These are phyloP conservation scores for Neoscytalidium dimidiatum DNA, from an alignment of 2,329 filamentous ascomycete species.

Conservation along the genomic window DNA sequence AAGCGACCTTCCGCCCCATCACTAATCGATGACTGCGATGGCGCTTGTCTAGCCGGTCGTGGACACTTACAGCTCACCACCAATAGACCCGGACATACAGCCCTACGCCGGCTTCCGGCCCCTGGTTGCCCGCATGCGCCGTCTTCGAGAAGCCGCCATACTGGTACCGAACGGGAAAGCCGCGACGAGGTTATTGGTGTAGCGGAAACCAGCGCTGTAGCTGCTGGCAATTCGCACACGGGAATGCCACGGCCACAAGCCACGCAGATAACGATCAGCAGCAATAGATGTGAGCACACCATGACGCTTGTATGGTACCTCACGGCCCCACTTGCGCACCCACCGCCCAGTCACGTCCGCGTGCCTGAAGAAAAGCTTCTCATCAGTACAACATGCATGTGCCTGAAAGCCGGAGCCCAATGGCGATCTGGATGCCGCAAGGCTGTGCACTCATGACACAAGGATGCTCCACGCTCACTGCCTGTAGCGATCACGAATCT, in stretches of 20 bases:
- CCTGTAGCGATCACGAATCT: not conserved
- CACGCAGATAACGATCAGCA: constrained; percentile 11
- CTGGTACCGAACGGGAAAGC: not conserved
- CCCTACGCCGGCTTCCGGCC: not conserved
- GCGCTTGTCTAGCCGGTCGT: no score
- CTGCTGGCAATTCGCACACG: not conserved
- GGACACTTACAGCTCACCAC: not conserved
- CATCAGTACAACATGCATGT: not conserved
- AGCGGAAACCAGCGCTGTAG: no score
- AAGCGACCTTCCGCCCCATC: not conserved
- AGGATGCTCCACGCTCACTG: not conserved
- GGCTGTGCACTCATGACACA: not conserved
- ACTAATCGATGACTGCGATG: not conserved
- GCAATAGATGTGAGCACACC: not conserved
- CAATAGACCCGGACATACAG: not conserved
- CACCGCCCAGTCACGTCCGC: not conserved
- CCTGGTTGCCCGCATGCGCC: not conserved
- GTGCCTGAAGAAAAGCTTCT: not conserved
- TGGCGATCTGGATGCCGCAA: not conserved
- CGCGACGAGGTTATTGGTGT: not conserved
- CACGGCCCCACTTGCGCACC: not conserved
- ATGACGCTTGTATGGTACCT: not conserved
- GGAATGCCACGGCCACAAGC: not conserved
- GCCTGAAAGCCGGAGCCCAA: not conserved
- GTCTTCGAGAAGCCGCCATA: not conserved